Conservation (phyloP, 805 yeast genomes). For the Schwanniomyces sp. region DNA sequence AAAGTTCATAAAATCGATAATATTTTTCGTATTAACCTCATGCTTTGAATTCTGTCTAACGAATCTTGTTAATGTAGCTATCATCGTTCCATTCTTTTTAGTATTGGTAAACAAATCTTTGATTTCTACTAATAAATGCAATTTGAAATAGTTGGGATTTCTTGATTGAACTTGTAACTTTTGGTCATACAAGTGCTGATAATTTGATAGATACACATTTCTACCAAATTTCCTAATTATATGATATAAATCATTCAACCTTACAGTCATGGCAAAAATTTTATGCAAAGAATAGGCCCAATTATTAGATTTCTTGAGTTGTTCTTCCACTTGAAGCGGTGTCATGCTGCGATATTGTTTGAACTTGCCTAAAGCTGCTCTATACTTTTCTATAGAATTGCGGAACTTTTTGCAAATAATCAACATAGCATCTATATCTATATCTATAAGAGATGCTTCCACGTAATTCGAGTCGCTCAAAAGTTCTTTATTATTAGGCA, state of each 20-base stretch:
- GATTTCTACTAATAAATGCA: constrained; percentile 20
- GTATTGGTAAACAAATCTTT: constrained; percentile 43
- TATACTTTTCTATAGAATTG: constrained; percentile 23
- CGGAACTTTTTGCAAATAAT: constrained; percentile 25
- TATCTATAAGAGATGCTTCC: constrained; percentile 32
- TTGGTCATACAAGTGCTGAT: constrained; percentile 42
- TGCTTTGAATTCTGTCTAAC: constrained; percentile 40
- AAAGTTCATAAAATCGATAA: constrained; percentile 42
- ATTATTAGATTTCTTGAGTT: constrained; percentile 29
- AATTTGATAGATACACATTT: constrained; percentile 45
- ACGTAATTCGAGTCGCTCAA: constrained; percentile 14
- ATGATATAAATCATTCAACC: constrained; percentile 52
- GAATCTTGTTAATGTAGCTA: constrained; percentile 48
- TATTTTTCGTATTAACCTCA: constrained; percentile 33
- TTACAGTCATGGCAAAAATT: constrained; percentile 43
- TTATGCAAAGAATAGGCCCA: constrained; percentile 47
- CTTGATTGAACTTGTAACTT: constrained; percentile 29
- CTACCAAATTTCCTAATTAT: constrained; percentile 48
- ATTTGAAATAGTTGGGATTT: constrained; percentile 30
- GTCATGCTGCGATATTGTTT: constrained; percentile 15
- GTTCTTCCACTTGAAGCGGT: constrained; percentile 6
- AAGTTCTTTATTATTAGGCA: constrained; percentile 14
- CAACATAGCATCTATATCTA: constrained; percentile 35
- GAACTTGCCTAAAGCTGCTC: constrained; percentile 16
- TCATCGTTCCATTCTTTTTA: constrained; percentile 48